These are phyloP conservation scores for Salvia miltiorrhiza DNA, from an alignment of 257 asterid species.

Conservation along the genomic window DNA sequence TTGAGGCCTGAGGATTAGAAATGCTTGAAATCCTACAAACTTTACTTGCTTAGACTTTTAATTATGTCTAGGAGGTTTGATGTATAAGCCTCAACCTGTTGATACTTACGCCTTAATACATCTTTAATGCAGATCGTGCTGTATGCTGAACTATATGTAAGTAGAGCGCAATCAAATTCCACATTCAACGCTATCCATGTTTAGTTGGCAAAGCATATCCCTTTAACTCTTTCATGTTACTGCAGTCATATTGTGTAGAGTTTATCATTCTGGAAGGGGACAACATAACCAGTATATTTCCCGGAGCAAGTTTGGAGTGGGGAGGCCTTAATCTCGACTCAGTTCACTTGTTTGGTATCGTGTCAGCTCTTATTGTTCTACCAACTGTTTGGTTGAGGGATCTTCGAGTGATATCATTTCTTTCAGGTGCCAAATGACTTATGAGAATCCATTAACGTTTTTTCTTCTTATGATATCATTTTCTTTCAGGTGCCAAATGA, in stretches of 20 bases:
- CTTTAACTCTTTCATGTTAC: constrained; percentile 10
- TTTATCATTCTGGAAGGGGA: constrained; percentile 79
- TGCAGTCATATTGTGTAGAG: constrained; percentile 81
- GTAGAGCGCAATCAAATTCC: constrained; percentile 23
- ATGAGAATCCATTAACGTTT: background rate
- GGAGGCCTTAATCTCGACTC: constrained; percentile 61
- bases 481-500: too few species aligned
- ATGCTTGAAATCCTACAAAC: too few species aligned
- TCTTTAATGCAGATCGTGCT: constrained; percentile 63
- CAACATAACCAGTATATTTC: constrained; percentile 67
- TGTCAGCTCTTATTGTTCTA: constrained; percentile 50
- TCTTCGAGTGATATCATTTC: constrained; percentile 69
- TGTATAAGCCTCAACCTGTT: background rate
- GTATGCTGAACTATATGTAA: constrained; percentile 82
- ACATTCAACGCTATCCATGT: background rate
- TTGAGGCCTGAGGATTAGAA: background rate
- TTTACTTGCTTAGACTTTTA: too few species aligned
- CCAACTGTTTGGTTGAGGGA: constrained; percentile 88
- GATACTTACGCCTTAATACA: background rate
- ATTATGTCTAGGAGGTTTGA: background rate
- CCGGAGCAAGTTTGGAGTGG: constrained; percentile 50
- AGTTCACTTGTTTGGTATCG: constrained; percentile 50
- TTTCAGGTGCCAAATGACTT: constrained; percentile 52
- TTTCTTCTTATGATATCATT: too few species aligned
- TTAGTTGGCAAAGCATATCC: constrained; percentile 2